These are phyloP conservation scores for Lonicera japonica DNA, from an alignment of 129 eudicot genomes.

Conservation along the genomic window DNA sequence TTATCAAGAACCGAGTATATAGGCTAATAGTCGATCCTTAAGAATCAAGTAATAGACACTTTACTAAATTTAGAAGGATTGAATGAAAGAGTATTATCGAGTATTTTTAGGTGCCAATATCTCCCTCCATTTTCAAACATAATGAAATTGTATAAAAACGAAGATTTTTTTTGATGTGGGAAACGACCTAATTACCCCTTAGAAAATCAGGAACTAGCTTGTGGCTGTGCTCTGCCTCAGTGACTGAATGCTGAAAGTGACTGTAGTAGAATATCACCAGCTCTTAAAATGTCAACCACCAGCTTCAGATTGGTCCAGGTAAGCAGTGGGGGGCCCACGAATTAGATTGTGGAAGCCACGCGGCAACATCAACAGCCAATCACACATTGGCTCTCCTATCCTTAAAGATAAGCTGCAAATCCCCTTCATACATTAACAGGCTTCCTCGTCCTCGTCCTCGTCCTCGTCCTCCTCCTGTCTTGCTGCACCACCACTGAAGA, in stretches of 20 bases:
- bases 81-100: too few species aligned
- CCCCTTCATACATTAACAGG: constrained; percentile 31
- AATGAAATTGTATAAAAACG: too few species aligned
- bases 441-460: too few species aligned
- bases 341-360: constrained; percentile 60
- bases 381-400: constrained; percentile 50
- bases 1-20: too few species aligned
- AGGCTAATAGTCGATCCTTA: too few species aligned
- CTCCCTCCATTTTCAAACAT: too few species aligned
- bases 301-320: constrained; percentile 21
- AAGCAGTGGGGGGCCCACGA: constrained; percentile 4
- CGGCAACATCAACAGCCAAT: constrained; percentile 70
- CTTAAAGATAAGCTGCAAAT: constrained; percentile 57
- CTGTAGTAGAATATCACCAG: not conserved
- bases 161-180: too few species aligned
- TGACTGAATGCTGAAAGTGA: not conserved
- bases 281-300: constrained; percentile 20
- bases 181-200: not conserved
- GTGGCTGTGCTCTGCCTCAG: not conserved
- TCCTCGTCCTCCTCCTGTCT: constrained; percentile 16
- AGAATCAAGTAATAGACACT: too few species aligned
- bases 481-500: not conserved
- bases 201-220: not conserved
- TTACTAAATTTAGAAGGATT: too few species aligned
- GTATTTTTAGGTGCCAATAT: too few species aligned